A percentile compares a stretch with the other conserved stretches of the same genome.
phyloP scores from a whole-genome alignment of 305 asterid genomes.

The Plantago rigida region DNA sequence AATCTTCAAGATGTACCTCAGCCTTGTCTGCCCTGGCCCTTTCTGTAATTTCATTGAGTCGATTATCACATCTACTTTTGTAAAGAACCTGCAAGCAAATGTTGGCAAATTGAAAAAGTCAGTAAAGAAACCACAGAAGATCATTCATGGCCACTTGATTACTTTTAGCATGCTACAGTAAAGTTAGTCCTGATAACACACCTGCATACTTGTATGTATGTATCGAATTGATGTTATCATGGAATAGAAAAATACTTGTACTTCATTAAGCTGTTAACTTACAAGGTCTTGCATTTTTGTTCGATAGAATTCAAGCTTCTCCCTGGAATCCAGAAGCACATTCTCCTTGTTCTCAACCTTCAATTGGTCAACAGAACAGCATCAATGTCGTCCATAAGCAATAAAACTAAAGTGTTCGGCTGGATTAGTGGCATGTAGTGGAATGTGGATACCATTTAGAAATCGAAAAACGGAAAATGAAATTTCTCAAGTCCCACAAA shows the following conservation, averaged over 20 bases:
- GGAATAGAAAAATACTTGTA: constrained; percentile 4
- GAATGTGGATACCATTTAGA: no score
- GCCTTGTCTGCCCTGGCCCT: constrained; percentile 89
- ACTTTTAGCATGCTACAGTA: not conserved
- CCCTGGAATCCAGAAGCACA: constrained; percentile 67
- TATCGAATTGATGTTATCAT: constrained; percentile 13
- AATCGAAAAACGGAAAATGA: no score
- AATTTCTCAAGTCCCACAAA: constrained; percentile 3
- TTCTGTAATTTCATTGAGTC: constrained; percentile 93
- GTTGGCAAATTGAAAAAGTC: constrained; percentile 24
- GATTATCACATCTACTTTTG: constrained; percentile 95
- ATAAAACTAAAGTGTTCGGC: not conserved
- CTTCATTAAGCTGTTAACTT: not conserved
- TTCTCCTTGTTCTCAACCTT: constrained; percentile 70
- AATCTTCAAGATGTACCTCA: constrained; percentile 49
- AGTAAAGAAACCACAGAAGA: constrained; percentile 17
- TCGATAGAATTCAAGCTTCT: constrained; percentile 85
- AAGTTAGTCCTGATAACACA: not conserved
- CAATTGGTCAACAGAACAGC: constrained; percentile 29
- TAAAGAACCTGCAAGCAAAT: constrained; percentile 57
- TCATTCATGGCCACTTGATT: not conserved
- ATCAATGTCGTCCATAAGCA: constrained; percentile 12
- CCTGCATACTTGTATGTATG: constrained; percentile 8
- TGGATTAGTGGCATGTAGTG: no score
- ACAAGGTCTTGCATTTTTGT: constrained; percentile 73